Evolutionary conservation across 148 eudicot genomes (phyloP).

Genomic region (Rhododendron kiyosumense): DNA sequence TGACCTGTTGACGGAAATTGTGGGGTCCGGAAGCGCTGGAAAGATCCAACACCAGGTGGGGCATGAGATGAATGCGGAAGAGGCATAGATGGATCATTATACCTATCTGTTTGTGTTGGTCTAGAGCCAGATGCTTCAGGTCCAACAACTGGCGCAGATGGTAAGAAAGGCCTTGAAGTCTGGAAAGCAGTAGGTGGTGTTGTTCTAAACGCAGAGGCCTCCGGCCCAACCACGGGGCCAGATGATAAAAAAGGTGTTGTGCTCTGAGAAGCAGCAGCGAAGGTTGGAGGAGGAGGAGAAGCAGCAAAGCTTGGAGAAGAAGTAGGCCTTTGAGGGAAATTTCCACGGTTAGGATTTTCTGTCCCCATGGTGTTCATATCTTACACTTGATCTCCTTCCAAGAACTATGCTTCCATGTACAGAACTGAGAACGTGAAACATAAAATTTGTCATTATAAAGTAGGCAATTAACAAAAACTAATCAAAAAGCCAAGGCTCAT

Average conservation of each 20-base stretch:
- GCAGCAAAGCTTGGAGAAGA: conserved; percentile 54
- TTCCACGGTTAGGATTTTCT: conserved; percentile 57
- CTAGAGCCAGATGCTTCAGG: conserved; percentile 42
- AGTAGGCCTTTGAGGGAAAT: conserved; percentile 46
- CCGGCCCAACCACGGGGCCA: conserved; percentile 61
- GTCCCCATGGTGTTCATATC: conserved; percentile 54
- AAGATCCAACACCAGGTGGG: conserved; percentile 43
- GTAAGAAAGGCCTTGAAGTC: conserved; percentile 30
- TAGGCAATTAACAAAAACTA: neutral
- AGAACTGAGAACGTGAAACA: neutral
- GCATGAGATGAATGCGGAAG: conserved; percentile 31
- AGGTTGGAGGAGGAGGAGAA: conserved; percentile 35
- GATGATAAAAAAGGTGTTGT: conserved; percentile 60
- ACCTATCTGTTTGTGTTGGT: conserved; percentile 39
- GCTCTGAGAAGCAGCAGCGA: conserved; percentile 56
- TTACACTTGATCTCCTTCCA: neutral
- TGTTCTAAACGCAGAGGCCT: conserved; percentile 51
- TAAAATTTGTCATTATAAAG: neutral
- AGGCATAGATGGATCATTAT: conserved; percentile 25
- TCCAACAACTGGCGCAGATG: conserved; percentile 40
- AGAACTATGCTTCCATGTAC: neutral
- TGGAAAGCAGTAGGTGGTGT: conserved; percentile 36
- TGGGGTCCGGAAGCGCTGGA: conserved; percentile 56
- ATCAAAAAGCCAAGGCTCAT: neutral
- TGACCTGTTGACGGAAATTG: conserved; percentile 48